Conservation (phyloP, 2,329 filamentous ascomycete species). For the Pseudocercospora vitis region DNA sequence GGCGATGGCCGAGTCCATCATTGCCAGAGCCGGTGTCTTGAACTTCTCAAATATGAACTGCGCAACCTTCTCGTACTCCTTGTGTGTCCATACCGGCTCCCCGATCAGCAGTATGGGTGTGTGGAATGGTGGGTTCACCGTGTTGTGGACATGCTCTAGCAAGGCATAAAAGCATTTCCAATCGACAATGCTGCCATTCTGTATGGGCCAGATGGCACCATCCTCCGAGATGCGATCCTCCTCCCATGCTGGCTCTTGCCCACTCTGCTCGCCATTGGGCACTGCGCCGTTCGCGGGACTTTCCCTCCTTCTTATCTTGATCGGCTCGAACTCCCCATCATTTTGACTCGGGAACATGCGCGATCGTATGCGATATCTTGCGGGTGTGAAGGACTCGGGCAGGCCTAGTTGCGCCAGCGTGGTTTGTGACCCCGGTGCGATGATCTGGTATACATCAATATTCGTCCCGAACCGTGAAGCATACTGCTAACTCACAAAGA, state of each 20-base stretch:
- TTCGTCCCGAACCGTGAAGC: background rate
- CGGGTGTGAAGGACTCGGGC: slow-evolving; percentile 85
- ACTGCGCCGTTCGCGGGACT: slow-evolving; percentile 23
- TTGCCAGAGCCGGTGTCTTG: slow-evolving; percentile 84
- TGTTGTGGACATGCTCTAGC: slow-evolving; percentile 85
- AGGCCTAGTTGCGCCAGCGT: slow-evolving; percentile 90
- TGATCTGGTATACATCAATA: slow-evolving; percentile 47
- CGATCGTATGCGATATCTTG: slow-evolving; percentile 81
- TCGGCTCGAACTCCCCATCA: slow-evolving; percentile 75
- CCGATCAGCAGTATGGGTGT: slow-evolving; percentile 89
- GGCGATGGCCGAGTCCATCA: slow-evolving; percentile 86
- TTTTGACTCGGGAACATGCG: slow-evolving; percentile 87
- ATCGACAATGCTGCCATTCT: slow-evolving; percentile 77
- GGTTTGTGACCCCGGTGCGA: slow-evolving; percentile 81
- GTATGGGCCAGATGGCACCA: slow-evolving; percentile 84
- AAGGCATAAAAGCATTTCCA: slow-evolving; percentile 94
- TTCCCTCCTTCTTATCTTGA: slow-evolving; percentile 64
- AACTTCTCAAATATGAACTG: slow-evolving; percentile 98
- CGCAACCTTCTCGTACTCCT: slow-evolving; percentile 82
- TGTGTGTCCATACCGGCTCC: slow-evolving; percentile 85
- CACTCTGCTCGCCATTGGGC: slow-evolving; percentile 38
- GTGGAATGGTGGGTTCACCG: slow-evolving; percentile 87
- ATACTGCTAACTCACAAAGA: slow-evolving; percentile 29
- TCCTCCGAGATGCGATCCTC: slow-evolving; percentile 87
- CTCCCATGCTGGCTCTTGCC: slow-evolving; percentile 70